Conservation (phyloP, 179 eudicot genomes). For the Actinidia arguta region DNA sequence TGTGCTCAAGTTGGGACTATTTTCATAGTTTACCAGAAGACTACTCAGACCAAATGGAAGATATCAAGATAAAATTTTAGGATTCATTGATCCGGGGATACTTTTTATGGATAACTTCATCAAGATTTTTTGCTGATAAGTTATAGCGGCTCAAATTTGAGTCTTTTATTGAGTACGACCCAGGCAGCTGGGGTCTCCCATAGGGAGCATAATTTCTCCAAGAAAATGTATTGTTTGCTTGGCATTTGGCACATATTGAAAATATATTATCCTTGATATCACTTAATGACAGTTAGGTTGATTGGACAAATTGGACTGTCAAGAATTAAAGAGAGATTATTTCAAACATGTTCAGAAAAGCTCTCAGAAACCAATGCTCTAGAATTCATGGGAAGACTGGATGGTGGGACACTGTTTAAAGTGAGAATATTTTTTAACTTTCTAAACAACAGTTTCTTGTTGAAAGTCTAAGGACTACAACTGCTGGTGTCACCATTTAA, state of each 20-base stretch:
- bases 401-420: not conserved
- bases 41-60: not conserved
- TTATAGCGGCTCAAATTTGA: not conserved
- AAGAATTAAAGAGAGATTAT: not conserved
- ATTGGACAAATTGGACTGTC: not conserved
- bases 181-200: not conserved
- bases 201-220: not conserved
- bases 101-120: not conserved
- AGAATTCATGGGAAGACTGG: not conserved
- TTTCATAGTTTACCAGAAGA: slow-evolving; percentile 7
- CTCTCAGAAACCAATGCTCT: not conserved
- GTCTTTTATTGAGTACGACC: not conserved
- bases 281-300: not conserved
- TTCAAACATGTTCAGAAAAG: not conserved
- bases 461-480: not conserved
- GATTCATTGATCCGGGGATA: not conserved
- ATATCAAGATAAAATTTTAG: not conserved
- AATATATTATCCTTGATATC: not conserved
- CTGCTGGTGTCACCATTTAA: not conserved
- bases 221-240: not conserved
- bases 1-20: not conserved
- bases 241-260: not conserved
- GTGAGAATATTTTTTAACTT: not conserved
- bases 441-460: not conserved
- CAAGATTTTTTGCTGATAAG: not conserved